Evolutionary conservation across 2,329 filamentous ascomycete genomes (phyloP).

Genomic region (Trichoderma asperellum): DNA sequence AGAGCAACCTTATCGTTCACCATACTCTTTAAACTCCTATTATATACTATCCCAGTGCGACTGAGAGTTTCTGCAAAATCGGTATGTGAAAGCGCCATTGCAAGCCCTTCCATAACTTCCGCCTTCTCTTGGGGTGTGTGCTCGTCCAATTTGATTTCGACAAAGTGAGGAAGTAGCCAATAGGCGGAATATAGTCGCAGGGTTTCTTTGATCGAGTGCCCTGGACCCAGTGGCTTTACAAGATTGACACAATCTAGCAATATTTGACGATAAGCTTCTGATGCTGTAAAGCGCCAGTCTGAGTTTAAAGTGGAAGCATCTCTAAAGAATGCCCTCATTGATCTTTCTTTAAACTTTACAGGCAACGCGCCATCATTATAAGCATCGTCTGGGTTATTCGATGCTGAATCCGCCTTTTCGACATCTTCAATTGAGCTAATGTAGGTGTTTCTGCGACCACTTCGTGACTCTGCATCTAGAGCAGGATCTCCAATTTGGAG

Average conservation of each 20-base stretch:
- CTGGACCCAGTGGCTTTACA: slow-evolving; percentile 2
- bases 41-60: slow-evolving; percentile 7
- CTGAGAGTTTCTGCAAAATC: slow-evolving; percentile 31
- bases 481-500: slow-evolving; percentile 36
- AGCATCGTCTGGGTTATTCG: slow-evolving; percentile 27
- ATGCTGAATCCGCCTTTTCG: slow-evolving; percentile 27
- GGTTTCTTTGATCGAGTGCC: background rate
- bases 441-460: slow-evolving; percentile 14
- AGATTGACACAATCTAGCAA: slow-evolving; percentile 32
- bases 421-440: slow-evolving; percentile 31
- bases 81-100: slow-evolving; percentile 30
- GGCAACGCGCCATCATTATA: slow-evolving; percentile 37
- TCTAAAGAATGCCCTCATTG: slow-evolving; percentile 38
- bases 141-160: slow-evolving; percentile 27
- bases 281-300: slow-evolving; percentile 28
- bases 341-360: slow-evolving; percentile 39
- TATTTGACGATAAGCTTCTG: slow-evolving; percentile 36
- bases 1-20: slow-evolving; percentile 26
- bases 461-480: slow-evolving; percentile 33
- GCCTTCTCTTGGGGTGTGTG: slow-evolving; percentile 30
- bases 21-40: slow-evolving; percentile 4
- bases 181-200: slow-evolving; percentile 29
- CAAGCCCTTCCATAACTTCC: slow-evolving; percentile 35
- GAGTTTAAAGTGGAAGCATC: slow-evolving; percentile 24
- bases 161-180: slow-evolving; percentile 33